Base-by-base conservation (phyloP, 2,329 filamentous ascomycete genomes). In the Cylindrodendrum hubeiense region DNA sequence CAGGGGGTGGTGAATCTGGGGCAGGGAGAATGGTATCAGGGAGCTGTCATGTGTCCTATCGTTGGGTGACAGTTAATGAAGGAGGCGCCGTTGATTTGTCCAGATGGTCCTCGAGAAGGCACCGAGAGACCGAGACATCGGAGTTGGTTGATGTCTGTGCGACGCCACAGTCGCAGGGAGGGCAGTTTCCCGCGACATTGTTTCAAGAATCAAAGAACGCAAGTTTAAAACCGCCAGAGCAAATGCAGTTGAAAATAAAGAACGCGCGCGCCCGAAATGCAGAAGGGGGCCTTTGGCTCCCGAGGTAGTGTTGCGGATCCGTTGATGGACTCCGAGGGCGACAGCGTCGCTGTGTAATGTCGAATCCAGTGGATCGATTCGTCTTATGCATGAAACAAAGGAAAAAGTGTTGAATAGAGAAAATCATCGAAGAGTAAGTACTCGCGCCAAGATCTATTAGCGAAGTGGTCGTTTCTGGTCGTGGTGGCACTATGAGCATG, bases 401-500 rank as follows among this genome's bases (percentile, higher is more conserved):
- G 69, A 63, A 59, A 60, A 54, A 21, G 44, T 57, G 34, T 57
- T 21, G 41, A 67, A 57, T 57, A 69, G 24, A 49, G 57, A 59
- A 68, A 66, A 66, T 58, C 39, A 28, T 68, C 63, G 70, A 59
- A 64, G 63, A 67, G 70, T 65, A 61, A 64, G 58, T 66, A 74
- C 66, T 69, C 70, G 70, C 60, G 70, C 67, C 66, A 65, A 52
- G 67, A 65, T 74, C 71, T 74, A 76, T 71, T 65, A 72, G 70
- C 69, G 69, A 69, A 72, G 63, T 57, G 63, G 67, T 75, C 73
- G 69, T 75, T 71, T 65, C 73, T 60, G 66, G 73, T 74, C 73
- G 70, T 71, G 67, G 71, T 69, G 64, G 67, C 66, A 65, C 63
- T 73, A 67, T 72, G 73, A 74, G 66, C 70, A 75, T 70, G 52